These are phyloP conservation scores for Mariannaea sp. DNA, from an alignment of 2,329 filamentous ascomycete genomes.

Conservation along the genomic window DNA sequence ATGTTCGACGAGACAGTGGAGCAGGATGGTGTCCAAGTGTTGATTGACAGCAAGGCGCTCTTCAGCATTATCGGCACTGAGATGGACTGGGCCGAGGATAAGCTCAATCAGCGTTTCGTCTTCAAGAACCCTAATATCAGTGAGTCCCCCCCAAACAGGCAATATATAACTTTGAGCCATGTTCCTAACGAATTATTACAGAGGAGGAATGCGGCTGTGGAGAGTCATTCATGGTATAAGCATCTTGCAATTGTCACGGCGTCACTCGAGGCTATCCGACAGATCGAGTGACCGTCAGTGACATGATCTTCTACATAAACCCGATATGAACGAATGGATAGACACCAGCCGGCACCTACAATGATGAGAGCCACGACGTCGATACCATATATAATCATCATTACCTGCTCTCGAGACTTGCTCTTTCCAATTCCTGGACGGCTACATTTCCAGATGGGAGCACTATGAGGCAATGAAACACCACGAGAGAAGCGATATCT, in stretches of 20 bases:
- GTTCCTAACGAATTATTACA: conserved; percentile 51
- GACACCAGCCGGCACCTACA: conserved; percentile 4
- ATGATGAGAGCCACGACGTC: not conserved
- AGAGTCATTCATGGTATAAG: conserved; percentile 87
- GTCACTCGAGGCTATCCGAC: not conserved
- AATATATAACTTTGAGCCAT: not conserved
- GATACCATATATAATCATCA: not conserved
- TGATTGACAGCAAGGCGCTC: conserved; percentile 96
- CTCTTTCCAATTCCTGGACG: not conserved
- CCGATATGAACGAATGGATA: conserved; percentile 20
- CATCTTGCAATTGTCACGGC: not conserved
- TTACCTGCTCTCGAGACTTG: not conserved
- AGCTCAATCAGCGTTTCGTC: conserved; percentile 87
- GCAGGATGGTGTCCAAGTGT: conserved; percentile 92
- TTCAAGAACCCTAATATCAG: conserved; percentile 99
- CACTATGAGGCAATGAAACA: conserved; percentile 15
- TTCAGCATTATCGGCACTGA: conserved; percentile 98
- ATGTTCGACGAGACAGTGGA: conserved; percentile 90
- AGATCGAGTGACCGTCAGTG: conserved; percentile 1
- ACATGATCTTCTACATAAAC: conserved; percentile 22
- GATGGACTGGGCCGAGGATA: conserved; percentile 99
- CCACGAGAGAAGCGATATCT: conserved; percentile 24
- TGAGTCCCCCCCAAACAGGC: conserved; percentile 57
- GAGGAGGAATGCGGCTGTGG: conserved; percentile 96
- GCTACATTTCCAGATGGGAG: not conserved